Percentiles rank a stretch among this genome's conserved stretches.
phyloP scores from a whole-genome alignment of 2,329 filamentous ascomycete species.

The Chrysoporthe deuterocubensis region DNA sequence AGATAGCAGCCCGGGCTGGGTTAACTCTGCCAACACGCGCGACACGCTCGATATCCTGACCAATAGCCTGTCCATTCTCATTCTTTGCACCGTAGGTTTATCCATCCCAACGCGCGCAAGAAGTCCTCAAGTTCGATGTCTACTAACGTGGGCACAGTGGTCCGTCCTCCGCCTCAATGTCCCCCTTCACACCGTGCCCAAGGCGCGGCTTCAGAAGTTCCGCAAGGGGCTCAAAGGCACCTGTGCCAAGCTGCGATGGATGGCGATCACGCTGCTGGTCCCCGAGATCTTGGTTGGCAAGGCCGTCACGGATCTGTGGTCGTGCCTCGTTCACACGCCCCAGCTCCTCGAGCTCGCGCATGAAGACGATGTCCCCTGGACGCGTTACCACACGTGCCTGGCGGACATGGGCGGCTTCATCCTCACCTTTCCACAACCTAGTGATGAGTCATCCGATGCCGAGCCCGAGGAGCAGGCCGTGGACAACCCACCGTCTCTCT shows the following conservation, averaged over 20 bases:
- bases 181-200: neutral
- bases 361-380: neutral
- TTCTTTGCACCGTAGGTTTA: neutral
- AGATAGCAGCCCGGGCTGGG: neutral
- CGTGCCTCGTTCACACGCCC: neutral
- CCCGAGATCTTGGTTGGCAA: neutral
- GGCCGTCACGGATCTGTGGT: neutral
- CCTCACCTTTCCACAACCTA: neutral
- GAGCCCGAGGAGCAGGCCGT: neutral
- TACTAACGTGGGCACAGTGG: neutral
- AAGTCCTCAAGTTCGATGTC: neutral
- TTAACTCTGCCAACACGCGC: neutral
- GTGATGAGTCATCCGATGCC: neutral
- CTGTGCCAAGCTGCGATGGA: neutral
- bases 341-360: neutral
- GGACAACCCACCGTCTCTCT: neutral
- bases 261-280: neutral
- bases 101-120: neutral
- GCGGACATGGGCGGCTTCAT: neutral
- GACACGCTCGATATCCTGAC: neutral
- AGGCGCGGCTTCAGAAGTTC: neutral
- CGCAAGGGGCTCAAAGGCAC: neutral
- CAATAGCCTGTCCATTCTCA: neutral
- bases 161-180: neutral
- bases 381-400: neutral